Evolutionary conservation across 2,329 filamentous ascomycete genomes (phyloP).

Genomic region (Metarhizium humberi): DNA sequence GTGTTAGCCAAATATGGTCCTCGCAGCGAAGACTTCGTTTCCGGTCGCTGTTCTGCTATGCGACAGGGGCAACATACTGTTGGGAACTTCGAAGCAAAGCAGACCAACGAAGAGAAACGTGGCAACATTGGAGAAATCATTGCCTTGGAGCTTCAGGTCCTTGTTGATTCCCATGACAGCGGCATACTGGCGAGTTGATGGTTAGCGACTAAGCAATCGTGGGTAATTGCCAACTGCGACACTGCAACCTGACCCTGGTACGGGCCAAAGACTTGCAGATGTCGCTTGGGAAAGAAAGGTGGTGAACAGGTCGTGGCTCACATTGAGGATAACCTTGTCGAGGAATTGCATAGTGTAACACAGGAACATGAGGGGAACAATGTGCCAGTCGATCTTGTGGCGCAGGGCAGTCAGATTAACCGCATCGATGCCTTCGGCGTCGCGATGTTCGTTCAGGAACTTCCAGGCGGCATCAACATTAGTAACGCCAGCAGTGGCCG

Average conservation of each 20-base stretch:
- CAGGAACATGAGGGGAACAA: slow-evolving; percentile 52
- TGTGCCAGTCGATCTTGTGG: slow-evolving; percentile 47
- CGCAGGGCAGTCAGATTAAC: slow-evolving; percentile 37
- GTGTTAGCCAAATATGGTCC: not conserved
- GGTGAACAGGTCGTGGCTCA: slow-evolving; percentile 21
- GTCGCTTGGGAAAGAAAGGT: not conserved
- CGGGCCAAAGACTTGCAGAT: not conserved
- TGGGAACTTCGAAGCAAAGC: slow-evolving; percentile 49
- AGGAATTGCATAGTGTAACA: slow-evolving; percentile 56
- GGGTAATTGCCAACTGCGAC: not conserved
- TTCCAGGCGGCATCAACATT: slow-evolving; percentile 36
- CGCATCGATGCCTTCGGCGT: slow-evolving; percentile 21
- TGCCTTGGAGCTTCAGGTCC: slow-evolving; percentile 43
- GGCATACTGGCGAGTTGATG: slow-evolving; percentile 39
- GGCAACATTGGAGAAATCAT: slow-evolving; percentile 53
- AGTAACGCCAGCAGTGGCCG: slow-evolving; percentile 4
- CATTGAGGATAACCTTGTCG: slow-evolving; percentile 56
- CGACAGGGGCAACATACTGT: slow-evolving; percentile 29
- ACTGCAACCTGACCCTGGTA: not conserved
- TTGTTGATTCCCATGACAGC: slow-evolving; percentile 54
- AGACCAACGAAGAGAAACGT: slow-evolving; percentile 56
- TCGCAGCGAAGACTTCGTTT: not conserved
- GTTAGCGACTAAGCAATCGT: not conserved
- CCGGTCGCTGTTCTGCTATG: not conserved
- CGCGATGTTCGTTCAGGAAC: slow-evolving; percentile 32